phyloP scores from a whole-genome alignment of 2,329 filamentous ascomycete genomes.

The Exutisphaerella laricina region DNA sequence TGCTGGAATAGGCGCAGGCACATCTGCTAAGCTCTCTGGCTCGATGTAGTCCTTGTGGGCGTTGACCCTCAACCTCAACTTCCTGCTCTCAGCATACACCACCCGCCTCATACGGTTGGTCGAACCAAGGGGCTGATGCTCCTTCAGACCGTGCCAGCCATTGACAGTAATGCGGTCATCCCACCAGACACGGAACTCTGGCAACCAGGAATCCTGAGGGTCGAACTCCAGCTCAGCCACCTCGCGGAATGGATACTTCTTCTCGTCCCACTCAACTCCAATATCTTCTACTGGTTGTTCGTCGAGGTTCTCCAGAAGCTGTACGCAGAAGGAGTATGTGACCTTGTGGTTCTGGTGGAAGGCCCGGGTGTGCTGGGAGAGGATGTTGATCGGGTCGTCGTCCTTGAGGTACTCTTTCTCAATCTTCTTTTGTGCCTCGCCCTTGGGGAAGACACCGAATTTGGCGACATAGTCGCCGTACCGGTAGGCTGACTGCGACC shows the following conservation, averaged over 20 bases:
- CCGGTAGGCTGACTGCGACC: constrained; percentile 34
- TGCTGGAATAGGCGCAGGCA: constrained; percentile 33
- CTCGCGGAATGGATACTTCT: constrained; percentile 32
- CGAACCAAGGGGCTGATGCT: constrained; percentile 37
- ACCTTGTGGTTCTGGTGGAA: constrained; percentile 34
- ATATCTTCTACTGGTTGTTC: constrained; percentile 35
- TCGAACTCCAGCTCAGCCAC: constrained; percentile 37
- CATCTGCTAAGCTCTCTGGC: constrained; percentile 34
- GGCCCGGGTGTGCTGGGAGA: constrained; percentile 30
- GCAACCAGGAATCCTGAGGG: constrained; percentile 38
- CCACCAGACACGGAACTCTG: constrained; percentile 39
- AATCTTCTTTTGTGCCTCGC: constrained; percentile 28
- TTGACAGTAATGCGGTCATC: constrained; percentile 38
- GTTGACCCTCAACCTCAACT: constrained; percentile 37
- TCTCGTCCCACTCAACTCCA: constrained; percentile 30
- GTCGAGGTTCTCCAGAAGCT: constrained; percentile 31
- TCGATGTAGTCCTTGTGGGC: constrained; percentile 38
- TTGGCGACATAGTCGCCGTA: constrained; percentile 33
- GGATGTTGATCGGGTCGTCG: constrained; percentile 29
- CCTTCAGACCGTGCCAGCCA: constrained; percentile 37
- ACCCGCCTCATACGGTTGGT: constrained; percentile 39
- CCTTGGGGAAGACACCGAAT: constrained; percentile 31
- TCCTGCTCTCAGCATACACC: constrained; percentile 39
- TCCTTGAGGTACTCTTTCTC: constrained; percentile 26
- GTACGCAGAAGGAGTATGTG: constrained; percentile 33